Evolutionary conservation across 2,329 filamentous ascomycete genomes (phyloP).

Genomic region (Trichophyton verrucosum): DNA sequence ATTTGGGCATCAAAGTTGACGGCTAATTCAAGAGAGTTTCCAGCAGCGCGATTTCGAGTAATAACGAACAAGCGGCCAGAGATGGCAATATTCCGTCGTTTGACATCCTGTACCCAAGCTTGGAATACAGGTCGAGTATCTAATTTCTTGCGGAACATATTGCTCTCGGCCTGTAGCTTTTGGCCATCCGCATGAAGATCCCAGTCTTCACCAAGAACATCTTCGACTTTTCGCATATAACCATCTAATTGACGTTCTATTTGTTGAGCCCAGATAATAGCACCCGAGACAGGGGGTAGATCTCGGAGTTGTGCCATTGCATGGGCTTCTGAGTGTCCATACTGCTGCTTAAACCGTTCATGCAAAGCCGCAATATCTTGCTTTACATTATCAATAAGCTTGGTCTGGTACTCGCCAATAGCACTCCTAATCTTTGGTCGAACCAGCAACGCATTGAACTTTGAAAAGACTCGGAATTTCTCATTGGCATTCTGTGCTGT

Average conservation of each 20-base stretch:
- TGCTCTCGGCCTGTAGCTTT: constrained; percentile 81
- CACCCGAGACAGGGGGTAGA: constrained; percentile 86
- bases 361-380: constrained; percentile 86
- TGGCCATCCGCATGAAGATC: constrained; percentile 87
- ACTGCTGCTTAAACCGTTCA: constrained; percentile 97
- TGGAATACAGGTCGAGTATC: constrained; percentile 90
- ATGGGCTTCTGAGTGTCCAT: constrained; percentile 93
- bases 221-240: constrained; percentile 99
- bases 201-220: constrained; percentile 92
- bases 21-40: constrained; percentile 72
- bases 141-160: constrained; percentile 89
- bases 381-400: constrained; percentile 96
- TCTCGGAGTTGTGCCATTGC: constrained; percentile 97
- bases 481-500: constrained; percentile 96
- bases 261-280: constrained; percentile 94
- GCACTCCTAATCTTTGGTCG: constrained; percentile 97
- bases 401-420: constrained; percentile 94
- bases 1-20: constrained; percentile 98
- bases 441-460: constrained; percentile 98
- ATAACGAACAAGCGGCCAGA: constrained; percentile 87
- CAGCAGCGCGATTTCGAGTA: constrained; percentile 73
- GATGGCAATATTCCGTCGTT: constrained; percentile 78
- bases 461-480: constrained; percentile 99
- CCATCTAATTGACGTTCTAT: constrained; percentile 91
- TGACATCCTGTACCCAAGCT: constrained; percentile 85